These are phyloP conservation scores for Triticum urartu DNA, from an alignment of 176 grass and related monocot species.

Conservation along the genomic window DNA sequence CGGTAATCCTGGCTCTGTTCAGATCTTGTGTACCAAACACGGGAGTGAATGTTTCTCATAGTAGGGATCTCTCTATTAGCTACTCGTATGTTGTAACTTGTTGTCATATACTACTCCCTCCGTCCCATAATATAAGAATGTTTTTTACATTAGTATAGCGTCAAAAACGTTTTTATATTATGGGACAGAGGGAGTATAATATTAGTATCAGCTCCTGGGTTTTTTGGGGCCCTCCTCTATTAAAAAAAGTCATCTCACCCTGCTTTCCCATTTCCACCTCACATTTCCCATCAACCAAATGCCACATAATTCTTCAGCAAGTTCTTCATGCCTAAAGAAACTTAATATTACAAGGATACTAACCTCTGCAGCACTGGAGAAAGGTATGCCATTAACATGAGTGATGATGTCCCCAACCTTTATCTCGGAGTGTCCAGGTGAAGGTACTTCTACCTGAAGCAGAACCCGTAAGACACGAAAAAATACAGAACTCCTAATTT, in stretches of 20 bases:
- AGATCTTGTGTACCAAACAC: neutral
- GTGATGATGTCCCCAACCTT: slow-evolving; percentile 18
- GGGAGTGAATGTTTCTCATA: neutral
- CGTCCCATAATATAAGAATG: too few relatives aligned
- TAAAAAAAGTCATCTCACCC: neutral
- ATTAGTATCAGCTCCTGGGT: too few relatives aligned
- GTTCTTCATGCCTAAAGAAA: neutral
- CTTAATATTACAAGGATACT: neutral
- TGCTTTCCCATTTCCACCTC: neutral
- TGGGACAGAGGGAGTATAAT: too few relatives aligned
- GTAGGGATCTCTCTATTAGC: too few relatives aligned
- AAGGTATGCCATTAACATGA: slow-evolving; percentile 15
- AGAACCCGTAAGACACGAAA: neutral
- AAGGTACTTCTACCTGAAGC: neutral
- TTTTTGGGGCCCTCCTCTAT: too few relatives aligned
- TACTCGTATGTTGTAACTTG: too few relatives aligned
- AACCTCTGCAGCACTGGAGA: slow-evolving; percentile 29
- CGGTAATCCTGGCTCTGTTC: neutral
- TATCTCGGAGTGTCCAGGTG: slow-evolving; percentile 1
- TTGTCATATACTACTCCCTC: too few relatives aligned
- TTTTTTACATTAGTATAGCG: too few relatives aligned
- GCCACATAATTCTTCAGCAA: neutral
- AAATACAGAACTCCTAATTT: neutral
- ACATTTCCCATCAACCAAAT: neutral
- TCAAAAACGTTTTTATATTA: too few relatives aligned